A percentile compares a stretch with the other conserved stretches of the same genome.
Conservation (phyloP, 164 flowering plant species). For the Chimonanthus salicifolius region DNA sequence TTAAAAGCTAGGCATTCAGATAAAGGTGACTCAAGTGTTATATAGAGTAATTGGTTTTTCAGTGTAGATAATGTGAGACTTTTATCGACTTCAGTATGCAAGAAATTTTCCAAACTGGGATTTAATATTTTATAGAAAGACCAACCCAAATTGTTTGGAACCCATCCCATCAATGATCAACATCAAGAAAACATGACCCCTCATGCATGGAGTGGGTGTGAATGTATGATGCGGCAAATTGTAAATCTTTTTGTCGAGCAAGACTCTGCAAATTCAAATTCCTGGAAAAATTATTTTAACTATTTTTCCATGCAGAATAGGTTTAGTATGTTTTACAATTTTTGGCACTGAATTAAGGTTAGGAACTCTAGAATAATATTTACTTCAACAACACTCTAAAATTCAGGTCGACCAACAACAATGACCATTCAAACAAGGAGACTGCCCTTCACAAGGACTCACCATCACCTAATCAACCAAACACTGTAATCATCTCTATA, state of each 20-base stretch:
- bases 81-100: too few relatives aligned
- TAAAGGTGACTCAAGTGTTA: too few relatives aligned
- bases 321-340: neutral
- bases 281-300: neutral
- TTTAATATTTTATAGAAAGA: too few relatives aligned
- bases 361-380: neutral
- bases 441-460: neutral
- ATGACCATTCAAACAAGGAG: neutral
- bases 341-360: neutral
- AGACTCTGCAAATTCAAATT: too few relatives aligned
- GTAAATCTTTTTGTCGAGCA: too few relatives aligned
- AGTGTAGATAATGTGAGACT: too few relatives aligned
- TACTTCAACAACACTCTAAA: constrained; percentile 14
- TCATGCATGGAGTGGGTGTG: neutral
- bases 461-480: constrained; percentile 12
- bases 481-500: neutral
- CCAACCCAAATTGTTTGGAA: neutral
- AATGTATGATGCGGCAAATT: neutral
- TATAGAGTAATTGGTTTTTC: too few relatives aligned
- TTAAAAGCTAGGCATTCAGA: too few relatives aligned
- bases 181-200: neutral
- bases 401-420: constrained; percentile 10
- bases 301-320: neutral
- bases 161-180: neutral
- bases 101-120: too few relatives aligned